Evolutionary conservation across 768 basidiomycete genomes (phyloP).

Genomic region (Cantharellus anzutake): DNA sequence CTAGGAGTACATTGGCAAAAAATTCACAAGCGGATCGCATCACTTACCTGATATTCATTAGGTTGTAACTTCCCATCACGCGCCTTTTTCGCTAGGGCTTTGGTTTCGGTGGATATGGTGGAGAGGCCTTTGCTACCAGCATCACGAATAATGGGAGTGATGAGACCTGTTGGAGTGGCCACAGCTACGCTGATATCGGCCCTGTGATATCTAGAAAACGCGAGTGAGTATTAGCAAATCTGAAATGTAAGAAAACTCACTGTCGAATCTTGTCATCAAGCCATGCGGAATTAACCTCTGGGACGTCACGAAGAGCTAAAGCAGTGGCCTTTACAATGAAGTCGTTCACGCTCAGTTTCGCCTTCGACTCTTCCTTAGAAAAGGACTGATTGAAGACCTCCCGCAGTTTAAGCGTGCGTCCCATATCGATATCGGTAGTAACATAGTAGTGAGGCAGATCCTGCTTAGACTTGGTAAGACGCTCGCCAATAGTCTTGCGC

Average conservation of each 20-base stretch:
- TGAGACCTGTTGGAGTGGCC: slow-evolving; percentile 85
- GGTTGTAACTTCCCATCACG: slow-evolving; percentile 92
- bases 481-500: slow-evolving; percentile 80
- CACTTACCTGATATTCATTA: slow-evolving; percentile 76
- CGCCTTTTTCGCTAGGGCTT: slow-evolving; percentile 84
- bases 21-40: not conserved
- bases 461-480: slow-evolving; percentile 85
- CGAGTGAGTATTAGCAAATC: not conserved
- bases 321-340: slow-evolving; percentile 92
- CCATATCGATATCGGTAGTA: slow-evolving; percentile 91
- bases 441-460: slow-evolving; percentile 95
- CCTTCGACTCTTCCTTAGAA: slow-evolving; percentile 50
- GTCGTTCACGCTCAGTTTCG: slow-evolving; percentile 90
- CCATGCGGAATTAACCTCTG: slow-evolving; percentile 97
- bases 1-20: slow-evolving; percentile 19
- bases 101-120: slow-evolving; percentile 80
- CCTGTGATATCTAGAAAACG: slow-evolving; percentile 61
- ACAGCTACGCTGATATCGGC: slow-evolving; percentile 96
- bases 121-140: slow-evolving; percentile 85
- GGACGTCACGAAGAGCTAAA: slow-evolving; percentile 82
- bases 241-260: slow-evolving; percentile 30
- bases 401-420: slow-evolving; percentile 81
- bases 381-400: slow-evolving; percentile 89
- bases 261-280: slow-evolving; percentile 87
- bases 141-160: slow-evolving; percentile 94